Evolutionary conservation across 371 early-diverging fungal species (phyloP), one percentile per base, ranked within the genome.

Genomic region (Rhizopus microsporus): DNA sequence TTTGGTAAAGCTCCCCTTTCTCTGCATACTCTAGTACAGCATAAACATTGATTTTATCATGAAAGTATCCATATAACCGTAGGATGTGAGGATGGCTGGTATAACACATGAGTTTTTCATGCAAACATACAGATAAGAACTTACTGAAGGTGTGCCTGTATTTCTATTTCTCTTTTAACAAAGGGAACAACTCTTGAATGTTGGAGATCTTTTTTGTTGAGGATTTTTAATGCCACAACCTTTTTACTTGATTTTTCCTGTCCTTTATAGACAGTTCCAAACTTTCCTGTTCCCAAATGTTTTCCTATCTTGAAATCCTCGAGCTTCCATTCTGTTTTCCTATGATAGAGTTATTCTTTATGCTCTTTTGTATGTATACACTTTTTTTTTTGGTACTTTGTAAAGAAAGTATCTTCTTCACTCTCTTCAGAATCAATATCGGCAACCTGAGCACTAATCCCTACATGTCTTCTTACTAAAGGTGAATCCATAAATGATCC

Each of bases 11-110:
- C 63, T 98, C 99, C 7, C 99, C 98, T 44, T 91, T 80, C 29
- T 90, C 89, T 9, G 98, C 99, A 77, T 93, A 98, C 73, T 99
- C 99, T 16, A 99, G 75, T 10, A 99, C 95, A 56, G 98, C 75
- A 65, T 94, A 99, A 5, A 99, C 88, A 33, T 91, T 83, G 50
- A 91, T 89, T 38, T 82, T 74, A 65, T 99, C 98, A 74, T 99
- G 93, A 73, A 99, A 99, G 70, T 99, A 98, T 0, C 98, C 98
- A 65, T 92, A 98, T 31, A 99, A 78, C 35, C 98, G 81, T 10
- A 99, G 75, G 52, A 99, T 96, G 75, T 99, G 88, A 5, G 91
- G 88, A 73, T 98, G 98, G 33, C 93, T 90, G 67, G 2, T 8
- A 29, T 37, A 30, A 30, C 5, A 44, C 23, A 13, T 17, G 8